phyloP scores from a whole-genome alignment of 768 basidiomycete genomes.

The Hypholoma sublateritium region DNA sequence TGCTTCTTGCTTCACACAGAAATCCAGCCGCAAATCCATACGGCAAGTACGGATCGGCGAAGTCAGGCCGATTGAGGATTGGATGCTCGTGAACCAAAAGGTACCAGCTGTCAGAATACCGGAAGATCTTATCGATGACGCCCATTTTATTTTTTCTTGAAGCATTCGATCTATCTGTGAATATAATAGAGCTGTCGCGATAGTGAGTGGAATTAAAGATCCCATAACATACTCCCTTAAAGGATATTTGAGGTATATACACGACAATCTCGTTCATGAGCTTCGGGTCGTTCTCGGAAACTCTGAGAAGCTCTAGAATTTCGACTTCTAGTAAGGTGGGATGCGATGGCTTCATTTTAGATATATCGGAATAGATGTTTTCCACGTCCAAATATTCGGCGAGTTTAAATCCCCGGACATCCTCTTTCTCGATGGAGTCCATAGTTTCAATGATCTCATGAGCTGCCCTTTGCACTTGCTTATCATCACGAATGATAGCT shows the following conservation, averaged over 20 bases:
- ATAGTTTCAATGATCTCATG: conserved; percentile 7
- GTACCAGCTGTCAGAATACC: neutral
- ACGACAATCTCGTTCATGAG: neutral
- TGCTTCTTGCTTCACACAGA: neutral
- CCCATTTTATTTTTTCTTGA: no score
- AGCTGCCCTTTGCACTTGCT: neutral
- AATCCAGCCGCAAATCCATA: neutral
- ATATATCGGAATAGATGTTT: neutral
- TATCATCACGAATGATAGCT: conserved; percentile 12
- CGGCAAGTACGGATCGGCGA: neutral
- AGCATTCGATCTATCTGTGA: no score
- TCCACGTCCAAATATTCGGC: conserved; percentile 8
- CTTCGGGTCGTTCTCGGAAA: neutral
- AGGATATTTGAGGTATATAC: neutral
- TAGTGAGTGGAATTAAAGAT: neutral
- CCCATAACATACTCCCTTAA: neutral
- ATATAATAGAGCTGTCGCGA: neutral
- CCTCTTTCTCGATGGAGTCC: conserved; percentile 13
- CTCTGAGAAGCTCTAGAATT: neutral
- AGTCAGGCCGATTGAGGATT: neutral
- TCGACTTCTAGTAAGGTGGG: neutral
- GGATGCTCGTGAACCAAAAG: neutral
- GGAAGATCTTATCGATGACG: neutral
- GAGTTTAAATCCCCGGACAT: conserved; percentile 12
- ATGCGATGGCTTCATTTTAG: neutral